Evolutionary conservation across 2,329 filamentous ascomycete species (phyloP), one percentile per base, ranked within the genome.

Genomic region (Stagonosporopsis tanaceti): DNA sequence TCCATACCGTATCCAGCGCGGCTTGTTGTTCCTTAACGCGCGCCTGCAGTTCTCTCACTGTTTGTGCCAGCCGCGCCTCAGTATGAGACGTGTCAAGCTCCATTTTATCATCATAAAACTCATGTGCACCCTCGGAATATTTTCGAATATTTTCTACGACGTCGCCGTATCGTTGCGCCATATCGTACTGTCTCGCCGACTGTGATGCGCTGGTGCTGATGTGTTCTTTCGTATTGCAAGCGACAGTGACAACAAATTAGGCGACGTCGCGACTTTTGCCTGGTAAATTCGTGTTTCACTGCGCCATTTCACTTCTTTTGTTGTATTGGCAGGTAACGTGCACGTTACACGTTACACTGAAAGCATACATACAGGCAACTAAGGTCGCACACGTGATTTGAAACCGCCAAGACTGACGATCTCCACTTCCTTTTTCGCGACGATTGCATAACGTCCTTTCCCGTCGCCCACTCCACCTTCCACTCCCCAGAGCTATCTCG

Each of bases 1-100:
- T 28, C 28, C 70, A 40, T 70, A 82, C 82, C 70, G 78, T 75
- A 32, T 78, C 77, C 38, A 85, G 61, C 9, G 80, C 79, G 59
- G 76, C 72, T 61, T 82, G 79, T 66, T 83, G 81, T 60, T 76
- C 75, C 51, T 72, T 73, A 40, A 84, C 77, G 67, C 78, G 80
- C 52, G 77, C 76, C 70, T 90, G 86, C 1, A 94, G 84, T 69
- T 89, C 87, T 60, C 82, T 83, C 41, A 93, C 69, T 2, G 90
- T 92, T 51, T 85, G 83, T 55, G 91, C 85, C 41, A 94, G 78
- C 67, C 83, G 85, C 39, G 80, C 71, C 50, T 82, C 77, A 60
- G 87, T 81, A 53, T 78, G 62, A 14, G 73, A 69, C 58, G 67
- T 65, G 63, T 77, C 74, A 32, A 75, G 51, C 47, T 77, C 67